These are phyloP conservation scores for Mortierella alpina DNA, from an alignment of 192 early-diverging fungal species.

Conservation along the genomic window DNA sequence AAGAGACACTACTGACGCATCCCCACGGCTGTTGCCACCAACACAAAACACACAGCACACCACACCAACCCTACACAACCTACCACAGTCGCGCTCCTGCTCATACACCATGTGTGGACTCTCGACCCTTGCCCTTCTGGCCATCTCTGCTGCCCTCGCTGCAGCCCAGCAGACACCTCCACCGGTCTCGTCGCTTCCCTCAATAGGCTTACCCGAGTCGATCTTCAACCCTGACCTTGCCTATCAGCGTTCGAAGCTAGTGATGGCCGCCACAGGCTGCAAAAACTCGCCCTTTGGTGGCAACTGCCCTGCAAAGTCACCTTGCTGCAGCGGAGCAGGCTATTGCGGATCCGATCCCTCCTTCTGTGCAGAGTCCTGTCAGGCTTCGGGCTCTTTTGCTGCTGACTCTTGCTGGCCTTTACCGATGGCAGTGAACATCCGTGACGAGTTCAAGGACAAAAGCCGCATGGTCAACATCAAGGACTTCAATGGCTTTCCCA, in stretches of 20 bases:
- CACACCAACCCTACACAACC: not conserved
- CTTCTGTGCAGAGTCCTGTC: constrained; percentile 38
- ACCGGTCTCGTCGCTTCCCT: too few species aligned
- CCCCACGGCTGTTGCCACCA: not conserved
- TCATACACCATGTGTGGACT: constrained; percentile 14
- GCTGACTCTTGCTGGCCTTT: constrained; percentile 49
- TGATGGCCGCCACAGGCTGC: constrained; percentile 14
- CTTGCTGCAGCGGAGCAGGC: constrained; percentile 38
- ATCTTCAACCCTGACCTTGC: constrained; percentile 22
- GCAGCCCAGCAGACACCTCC: constrained; percentile 6
- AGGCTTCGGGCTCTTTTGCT: constrained; percentile 22
- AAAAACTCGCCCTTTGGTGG: constrained; percentile 33
- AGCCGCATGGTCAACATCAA: constrained; percentile 20
- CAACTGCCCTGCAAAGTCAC: constrained; percentile 22
- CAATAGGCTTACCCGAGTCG: constrained; percentile 7
- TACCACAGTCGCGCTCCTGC: not conserved
- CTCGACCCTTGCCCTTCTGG: constrained; percentile 11
- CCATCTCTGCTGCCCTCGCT: constrained; percentile 22
- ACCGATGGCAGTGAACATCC: constrained; percentile 29
- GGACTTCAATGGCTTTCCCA: constrained; percentile 35
- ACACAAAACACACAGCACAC: not conserved
- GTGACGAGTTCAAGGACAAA: constrained; percentile 46
- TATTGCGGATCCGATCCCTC: constrained; percentile 48
- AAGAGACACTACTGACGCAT: too few species aligned
- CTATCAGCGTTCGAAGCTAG: constrained; percentile 2